A percentile compares a stretch with the other conserved stretches of the same genome.
phyloP scores from a whole-genome alignment of 2,329 filamentous ascomycete genomes.

The Fusarium cyanostomum region DNA sequence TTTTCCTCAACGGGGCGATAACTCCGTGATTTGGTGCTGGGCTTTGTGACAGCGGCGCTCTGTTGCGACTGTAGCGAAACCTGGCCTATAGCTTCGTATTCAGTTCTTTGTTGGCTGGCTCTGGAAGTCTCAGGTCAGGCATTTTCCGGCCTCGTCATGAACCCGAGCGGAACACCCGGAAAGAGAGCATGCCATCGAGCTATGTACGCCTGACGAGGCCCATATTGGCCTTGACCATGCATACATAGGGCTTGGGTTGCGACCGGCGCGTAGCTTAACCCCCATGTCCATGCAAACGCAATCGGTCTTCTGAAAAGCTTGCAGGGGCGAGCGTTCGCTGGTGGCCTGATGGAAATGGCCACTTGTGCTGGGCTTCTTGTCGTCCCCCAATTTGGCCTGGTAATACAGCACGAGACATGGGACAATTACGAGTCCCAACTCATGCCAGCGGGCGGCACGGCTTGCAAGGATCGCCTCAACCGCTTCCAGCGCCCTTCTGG shows the following conservation, averaged over 20 bases:
- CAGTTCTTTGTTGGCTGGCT: neutral
- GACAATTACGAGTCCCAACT: constrained; percentile 1
- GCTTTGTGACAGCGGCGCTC: neutral
- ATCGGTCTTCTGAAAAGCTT: too few relatives aligned
- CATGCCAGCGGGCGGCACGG: constrained; percentile 15
- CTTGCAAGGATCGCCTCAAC: constrained; percentile 2
- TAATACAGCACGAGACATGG: neutral
- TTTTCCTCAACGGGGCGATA: neutral
- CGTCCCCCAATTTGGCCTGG: neutral
- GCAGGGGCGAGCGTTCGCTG: too few relatives aligned
- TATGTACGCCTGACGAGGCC: neutral
- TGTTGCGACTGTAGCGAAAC: constrained; percentile 56
- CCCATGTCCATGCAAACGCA: neutral
- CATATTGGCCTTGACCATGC: neutral
- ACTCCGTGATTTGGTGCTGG: constrained; percentile 60
- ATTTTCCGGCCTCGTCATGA: neutral
- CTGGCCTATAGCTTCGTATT: constrained; percentile 66
- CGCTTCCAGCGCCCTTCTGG: neutral
- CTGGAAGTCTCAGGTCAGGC: too few relatives aligned
- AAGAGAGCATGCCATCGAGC: neutral
- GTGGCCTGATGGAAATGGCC: neutral
- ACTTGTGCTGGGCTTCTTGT: too few relatives aligned
- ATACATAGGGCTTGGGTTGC: neutral
- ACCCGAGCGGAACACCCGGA: neutral
- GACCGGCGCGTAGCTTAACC: too few relatives aligned